These are phyloP conservation scores for Termitomyces sp. DNA, from an alignment of 768 basidiomycete genomes.

Conservation along the genomic window DNA sequence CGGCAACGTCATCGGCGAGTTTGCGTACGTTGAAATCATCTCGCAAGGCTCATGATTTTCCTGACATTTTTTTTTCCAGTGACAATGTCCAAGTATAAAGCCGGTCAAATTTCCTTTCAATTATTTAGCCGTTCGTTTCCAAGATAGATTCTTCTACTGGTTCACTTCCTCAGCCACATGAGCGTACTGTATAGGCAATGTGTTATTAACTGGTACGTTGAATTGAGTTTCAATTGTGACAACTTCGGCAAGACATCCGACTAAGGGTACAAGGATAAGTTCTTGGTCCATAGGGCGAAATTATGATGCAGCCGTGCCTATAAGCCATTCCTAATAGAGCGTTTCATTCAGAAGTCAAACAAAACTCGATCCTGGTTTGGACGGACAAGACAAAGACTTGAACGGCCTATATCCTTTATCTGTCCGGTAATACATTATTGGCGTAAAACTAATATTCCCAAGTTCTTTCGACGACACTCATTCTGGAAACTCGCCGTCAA, in stretches of 20 bases:
- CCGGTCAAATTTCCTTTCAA: background rate
- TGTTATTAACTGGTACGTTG: background rate
- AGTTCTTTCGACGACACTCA: background rate
- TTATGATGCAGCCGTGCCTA: constrained; percentile 19
- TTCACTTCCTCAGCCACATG: background rate
- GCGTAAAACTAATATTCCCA: background rate
- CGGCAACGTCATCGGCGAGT: constrained; percentile 62
- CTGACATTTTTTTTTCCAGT: constrained; percentile 18
- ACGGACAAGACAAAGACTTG: background rate
- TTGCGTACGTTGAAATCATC: constrained; percentile 38
- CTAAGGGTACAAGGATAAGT: constrained; percentile 20
- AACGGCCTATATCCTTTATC: background rate
- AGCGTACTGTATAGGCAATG: background rate
- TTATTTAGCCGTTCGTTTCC: constrained; percentile 1
- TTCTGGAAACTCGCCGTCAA: background rate
- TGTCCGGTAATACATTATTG: background rate
- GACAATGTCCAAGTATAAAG: constrained; percentile 40
- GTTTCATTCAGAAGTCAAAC: background rate
- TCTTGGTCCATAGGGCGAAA: constrained; percentile 22
- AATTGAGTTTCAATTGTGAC: background rate
- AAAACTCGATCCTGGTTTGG: background rate
- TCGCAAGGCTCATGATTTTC: background rate
- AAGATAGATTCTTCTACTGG: constrained; percentile 6
- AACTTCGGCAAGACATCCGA: background rate
- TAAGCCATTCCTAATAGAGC: background rate